phyloP scores from a whole-genome alignment of 257 asterid genomes.

The Solanum acaule region DNA sequence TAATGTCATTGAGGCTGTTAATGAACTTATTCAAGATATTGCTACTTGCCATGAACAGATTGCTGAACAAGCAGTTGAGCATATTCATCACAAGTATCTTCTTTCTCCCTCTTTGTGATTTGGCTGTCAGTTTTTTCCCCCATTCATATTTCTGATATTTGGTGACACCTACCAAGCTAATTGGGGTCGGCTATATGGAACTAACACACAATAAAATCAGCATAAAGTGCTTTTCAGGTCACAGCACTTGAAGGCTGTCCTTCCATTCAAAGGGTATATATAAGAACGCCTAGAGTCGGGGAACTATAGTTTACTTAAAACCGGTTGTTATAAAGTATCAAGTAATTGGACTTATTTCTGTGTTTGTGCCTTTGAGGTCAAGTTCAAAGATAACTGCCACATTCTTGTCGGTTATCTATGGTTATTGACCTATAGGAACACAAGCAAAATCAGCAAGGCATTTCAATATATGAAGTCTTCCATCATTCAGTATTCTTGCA shows the following conservation, averaged over 20 bases:
- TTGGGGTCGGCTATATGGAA: neutral
- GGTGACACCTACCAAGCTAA: neutral
- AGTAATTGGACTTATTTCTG: neutral
- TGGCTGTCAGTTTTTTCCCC: neutral
- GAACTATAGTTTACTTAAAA: neutral
- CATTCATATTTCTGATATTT: neutral
- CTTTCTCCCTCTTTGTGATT: neutral
- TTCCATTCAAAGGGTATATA: neutral
- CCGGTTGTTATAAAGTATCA: neutral
- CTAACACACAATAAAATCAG: neutral
- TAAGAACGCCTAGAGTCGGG: neutral
- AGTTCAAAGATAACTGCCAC: neutral
- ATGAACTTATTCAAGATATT: conserved; percentile 90
- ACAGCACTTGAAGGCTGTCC: neutral
- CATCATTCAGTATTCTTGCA: neutral
- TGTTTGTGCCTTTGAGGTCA: neutral
- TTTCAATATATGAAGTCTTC: neutral
- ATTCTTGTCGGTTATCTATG: neutral
- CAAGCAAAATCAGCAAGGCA: neutral
- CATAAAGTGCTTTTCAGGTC: neutral
- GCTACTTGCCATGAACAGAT: conserved; percentile 91
- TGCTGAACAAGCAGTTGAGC: conserved; percentile 98
- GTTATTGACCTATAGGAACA: neutral
- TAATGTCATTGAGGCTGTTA: conserved; percentile 93
- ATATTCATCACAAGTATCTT: conserved; percentile 92